Evolutionary conservation across 805 yeast genomes (phyloP), one percentile per base, ranked within the genome.

Genomic region (Cyberlindnera mississippiensis): DNA sequence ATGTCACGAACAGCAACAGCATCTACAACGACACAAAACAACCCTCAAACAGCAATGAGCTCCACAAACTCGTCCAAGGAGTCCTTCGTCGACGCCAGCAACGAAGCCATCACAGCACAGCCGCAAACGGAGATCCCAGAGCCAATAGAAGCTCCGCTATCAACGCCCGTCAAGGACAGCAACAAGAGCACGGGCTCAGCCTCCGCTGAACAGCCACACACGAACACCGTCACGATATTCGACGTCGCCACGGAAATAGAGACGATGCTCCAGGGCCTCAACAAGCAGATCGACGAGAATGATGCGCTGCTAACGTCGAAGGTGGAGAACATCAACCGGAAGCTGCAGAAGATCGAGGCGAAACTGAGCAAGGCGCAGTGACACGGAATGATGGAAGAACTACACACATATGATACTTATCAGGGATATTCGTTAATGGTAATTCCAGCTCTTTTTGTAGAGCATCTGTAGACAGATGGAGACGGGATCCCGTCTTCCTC

Each of bases 241-340:
- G 64, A 61, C 26, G 59, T 61, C 13, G 63, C 64, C 8, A 55
- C 63, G 0, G 58, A 54, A 35, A 49, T 61, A 7, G 63, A 60
- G 44, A 44, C 38, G 4, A 48, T 53, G 52, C 40, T 61, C 10
- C 40, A 49, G 12, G 44, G 38, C 1, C 44, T 60, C 13, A 55
- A 54, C 30, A 24, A 57, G 45, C 20, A 51, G 35, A 43, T 58
- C 4, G 57, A 58, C n/a, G 51, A 49, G 19, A 50, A 55, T 24
- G 60, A 58, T 27, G 35, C 38, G 8, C 44, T 53, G 20, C 33
- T 59, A 4, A 20, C 29, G 17, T 9, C 18, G 7, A 43, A 32
- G 55, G 62, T 60, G 16, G 55, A 55, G 4, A 48, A 33, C 20
- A 54, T 60, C 26, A 40, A 44, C 17, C 50, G 48, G 35, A 55